phyloP scores from a whole-genome alignment of 495 filamentous ascomycete species.

The Penicillium argentinense region DNA sequence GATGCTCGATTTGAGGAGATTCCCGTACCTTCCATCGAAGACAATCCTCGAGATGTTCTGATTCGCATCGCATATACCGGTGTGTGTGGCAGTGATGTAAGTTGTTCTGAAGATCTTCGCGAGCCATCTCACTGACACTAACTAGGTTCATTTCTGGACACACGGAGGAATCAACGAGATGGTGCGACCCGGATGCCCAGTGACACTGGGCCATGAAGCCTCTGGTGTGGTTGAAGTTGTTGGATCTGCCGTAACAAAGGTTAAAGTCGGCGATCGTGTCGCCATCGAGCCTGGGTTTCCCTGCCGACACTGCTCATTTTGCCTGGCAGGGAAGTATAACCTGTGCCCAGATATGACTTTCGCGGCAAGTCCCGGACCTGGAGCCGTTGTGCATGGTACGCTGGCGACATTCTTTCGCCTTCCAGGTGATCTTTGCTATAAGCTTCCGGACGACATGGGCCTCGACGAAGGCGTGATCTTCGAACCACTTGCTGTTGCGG shows the following conservation, averaged over 20 bases:
- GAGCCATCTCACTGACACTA: too few species aligned
- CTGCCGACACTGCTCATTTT: neutral
- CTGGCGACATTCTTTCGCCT: neutral
- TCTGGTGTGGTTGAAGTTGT: neutral
- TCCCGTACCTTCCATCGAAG: neutral
- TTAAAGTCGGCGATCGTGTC: neutral
- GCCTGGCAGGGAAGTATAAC: neutral
- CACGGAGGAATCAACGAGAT: neutral
- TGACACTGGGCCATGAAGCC: neutral
- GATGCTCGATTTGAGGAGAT: neutral
- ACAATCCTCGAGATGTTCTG: neutral
- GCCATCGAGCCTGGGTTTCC: neutral
- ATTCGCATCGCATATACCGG: neutral
- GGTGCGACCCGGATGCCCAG: neutral
- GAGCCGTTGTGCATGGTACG: neutral
- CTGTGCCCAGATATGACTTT: neutral
- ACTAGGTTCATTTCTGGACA: neutral
- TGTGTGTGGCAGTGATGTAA: neutral
- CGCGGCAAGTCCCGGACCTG: neutral
- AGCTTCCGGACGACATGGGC: neutral
- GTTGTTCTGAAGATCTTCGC: too few species aligned
- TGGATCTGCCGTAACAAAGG: neutral
- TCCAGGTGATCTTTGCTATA: neutral
- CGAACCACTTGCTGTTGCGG: neutral
- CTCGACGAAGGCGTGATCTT: neutral